Evolutionary conservation across 306 rosid species (phyloP), one percentile per base, ranked within the genome.

Genomic region (Myrica gale): DNA sequence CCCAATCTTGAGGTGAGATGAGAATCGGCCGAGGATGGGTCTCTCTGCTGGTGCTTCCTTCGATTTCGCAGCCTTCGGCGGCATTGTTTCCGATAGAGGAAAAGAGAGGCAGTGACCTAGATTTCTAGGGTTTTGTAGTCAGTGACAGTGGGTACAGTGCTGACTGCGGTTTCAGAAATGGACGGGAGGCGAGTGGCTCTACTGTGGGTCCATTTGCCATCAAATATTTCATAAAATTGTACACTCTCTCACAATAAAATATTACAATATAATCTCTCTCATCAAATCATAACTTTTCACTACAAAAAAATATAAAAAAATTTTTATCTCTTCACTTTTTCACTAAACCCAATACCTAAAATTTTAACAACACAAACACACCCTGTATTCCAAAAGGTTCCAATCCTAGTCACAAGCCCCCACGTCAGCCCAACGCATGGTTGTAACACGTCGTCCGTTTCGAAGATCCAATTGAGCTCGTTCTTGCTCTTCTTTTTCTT

Each of bases 1-100:
- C 58, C 91, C 91, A 79, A 87, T 87, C 79, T 87, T 85, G 53
- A 87, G 85, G 74, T 85, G 91, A 68, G 91, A 85, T 6, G 91
- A 87, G 76, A 85, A 82, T 69, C 91, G 87, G 71, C 91, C 89
- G 10, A 87, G 91, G 70, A 87, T 85, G 44, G 85, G 71, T 48
- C 91, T 62, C 84, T 87, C 91, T 8, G 82, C 82, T 0, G 91
- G 85, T 17, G 82, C 85, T 75, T 87, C 91, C 79, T 87, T 87
- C 5, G 79, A 81, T 69, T 87, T 87, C 10, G 89, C 74, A 47
- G 89, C 69, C 76, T 87, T 87, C 0, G 91, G 89, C 80, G 91
- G 91, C 91, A 87, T 87, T 55, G 69, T 79, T 15, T 8, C 54
- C 42, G 0, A 3, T 21, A 52, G 21, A 23, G 39, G 26, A 32